Base-by-base conservation (phyloP, 2,329 filamentous ascomycete species). In the Xylaria hypoxylon region DNA sequence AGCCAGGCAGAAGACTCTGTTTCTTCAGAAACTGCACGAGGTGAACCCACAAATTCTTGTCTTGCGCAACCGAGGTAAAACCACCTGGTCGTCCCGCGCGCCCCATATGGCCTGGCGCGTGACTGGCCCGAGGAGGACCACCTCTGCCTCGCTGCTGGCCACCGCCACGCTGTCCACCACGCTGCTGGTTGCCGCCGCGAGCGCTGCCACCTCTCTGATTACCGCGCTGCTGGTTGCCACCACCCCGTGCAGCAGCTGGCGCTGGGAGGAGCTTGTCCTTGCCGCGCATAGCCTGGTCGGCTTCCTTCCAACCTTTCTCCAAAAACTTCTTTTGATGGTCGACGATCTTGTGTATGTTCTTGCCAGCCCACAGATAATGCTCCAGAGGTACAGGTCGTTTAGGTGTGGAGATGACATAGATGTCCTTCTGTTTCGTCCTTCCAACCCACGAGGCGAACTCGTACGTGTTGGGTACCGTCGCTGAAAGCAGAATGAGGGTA, bases 381-480 rank as follows among this genome's bases (percentile, higher is more conserved):
- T 99, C 96, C 2, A 99, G 82, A 0, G 96, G 96, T 0, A 99
- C 93, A 0, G 96, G 96, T 65, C 96, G 88, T 79, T 99, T 99
- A 0, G 94, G 90, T 0, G 96, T 99, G 0, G 96, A 98, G 62
- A 99, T 99, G 73, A 99, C 96, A 77, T 98, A 99, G 38, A 99
- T 98, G 75, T 99, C 92, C 80, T 97, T 98, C 81, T 97, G 95
- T 81, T 99, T 99, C 0, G 96, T 99, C 57, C 96, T 88, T 11
- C 96, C 96, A 26, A 99, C 95, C 96, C 96, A 99, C 0, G 94
- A 98, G 1, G 96, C 96, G 74, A 99, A 99, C 77, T 99, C 96
- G 69, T 97, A 89, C 0, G 96, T 98, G 77, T 99, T 99, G 1
- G 96, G 96, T 0, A 99, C 96, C 0, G 96, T 99, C 0, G 96